These are phyloP conservation scores for Carex sylvatica DNA, from an alignment of 202 grass and related monocot genomes.

Conservation along the genomic window DNA sequence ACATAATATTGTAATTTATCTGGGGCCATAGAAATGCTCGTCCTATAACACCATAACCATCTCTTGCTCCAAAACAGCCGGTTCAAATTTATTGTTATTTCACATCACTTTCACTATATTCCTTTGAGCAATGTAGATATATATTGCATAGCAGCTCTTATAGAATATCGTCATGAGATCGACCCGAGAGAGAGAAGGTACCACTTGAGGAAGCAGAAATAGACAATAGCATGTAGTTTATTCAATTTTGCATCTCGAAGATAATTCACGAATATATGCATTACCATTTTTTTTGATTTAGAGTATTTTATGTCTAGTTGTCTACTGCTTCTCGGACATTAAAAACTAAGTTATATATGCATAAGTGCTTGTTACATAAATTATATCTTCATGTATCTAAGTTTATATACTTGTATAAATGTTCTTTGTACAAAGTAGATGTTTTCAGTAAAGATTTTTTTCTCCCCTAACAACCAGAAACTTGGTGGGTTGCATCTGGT, in stretches of 20 bases:
- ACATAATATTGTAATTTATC: not conserved
- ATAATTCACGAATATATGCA: not conserved
- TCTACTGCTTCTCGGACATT: not conserved
- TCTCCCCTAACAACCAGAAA: not conserved
- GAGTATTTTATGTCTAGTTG: not conserved
- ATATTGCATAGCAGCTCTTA: conserved; percentile 1
- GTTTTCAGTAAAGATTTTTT: not conserved
- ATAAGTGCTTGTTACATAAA: not conserved
- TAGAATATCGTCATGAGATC: not conserved
- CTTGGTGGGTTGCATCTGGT: not conserved
- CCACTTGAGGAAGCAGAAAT: not conserved
- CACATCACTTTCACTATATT: conserved; percentile 2
- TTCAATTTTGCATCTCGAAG: not conserved
- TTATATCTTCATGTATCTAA: not conserved
- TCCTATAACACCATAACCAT: not conserved
- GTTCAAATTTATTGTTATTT: conserved; percentile 13
- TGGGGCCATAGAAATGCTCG: not conserved
- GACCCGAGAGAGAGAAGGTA: not conserved
- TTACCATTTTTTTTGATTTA: not conserved
- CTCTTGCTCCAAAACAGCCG: not conserved
- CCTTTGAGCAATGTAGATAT: not conserved
- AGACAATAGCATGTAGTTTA: not conserved
- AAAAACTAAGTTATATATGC: not conserved
- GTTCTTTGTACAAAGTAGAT: not conserved
- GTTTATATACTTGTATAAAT: not conserved